phyloP scores from a whole-genome alignment of 2,329 filamentous ascomycete genomes.

The Botrytis galanthina region DNA sequence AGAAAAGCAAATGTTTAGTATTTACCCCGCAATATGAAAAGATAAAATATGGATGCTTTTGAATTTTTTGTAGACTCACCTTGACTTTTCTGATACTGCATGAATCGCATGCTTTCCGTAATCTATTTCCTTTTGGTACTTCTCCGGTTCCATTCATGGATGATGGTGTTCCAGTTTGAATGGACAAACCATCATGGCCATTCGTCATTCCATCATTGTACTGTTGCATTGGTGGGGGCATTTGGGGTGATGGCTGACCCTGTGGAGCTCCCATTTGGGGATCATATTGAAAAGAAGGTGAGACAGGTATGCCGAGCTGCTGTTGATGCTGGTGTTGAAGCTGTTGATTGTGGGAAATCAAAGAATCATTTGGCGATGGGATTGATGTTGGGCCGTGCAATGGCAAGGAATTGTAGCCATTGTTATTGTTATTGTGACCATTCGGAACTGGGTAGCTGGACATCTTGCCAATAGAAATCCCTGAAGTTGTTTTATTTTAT shows the following conservation, averaged over 20 bases:
- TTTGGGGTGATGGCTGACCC: slow-evolving; percentile 24
- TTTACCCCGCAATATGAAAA: slow-evolving; percentile 13
- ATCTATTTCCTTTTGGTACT: slow-evolving; percentile 38
- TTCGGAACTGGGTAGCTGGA: slow-evolving; percentile 19
- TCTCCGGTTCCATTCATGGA: slow-evolving; percentile 29
- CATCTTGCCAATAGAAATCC: slow-evolving; percentile 18
- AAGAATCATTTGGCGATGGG: slow-evolving; percentile 14
- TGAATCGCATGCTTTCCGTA: slow-evolving; percentile 52
- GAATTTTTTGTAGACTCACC: slow-evolving; percentile 37
- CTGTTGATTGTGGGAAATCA: slow-evolving; percentile 20
- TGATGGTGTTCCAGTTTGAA: slow-evolving; percentile 22
- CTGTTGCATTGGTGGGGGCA: slow-evolving; percentile 20
- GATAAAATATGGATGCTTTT: background rate
- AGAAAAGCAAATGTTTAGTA: slow-evolving; percentile 23
- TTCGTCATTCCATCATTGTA: slow-evolving; percentile 28
- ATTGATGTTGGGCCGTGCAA: slow-evolving; percentile 21
- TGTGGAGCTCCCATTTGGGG: slow-evolving; percentile 22
- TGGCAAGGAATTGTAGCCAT: slow-evolving; percentile 12
- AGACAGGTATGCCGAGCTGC: slow-evolving; percentile 14
- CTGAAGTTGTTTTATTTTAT: background rate
- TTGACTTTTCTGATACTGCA: slow-evolving; percentile 54
- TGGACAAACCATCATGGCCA: slow-evolving; percentile 23
- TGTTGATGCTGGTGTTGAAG: slow-evolving; percentile 23
- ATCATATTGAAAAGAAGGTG: slow-evolving; percentile 20
- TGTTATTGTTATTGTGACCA: slow-evolving; percentile 18